phyloP scores from a whole-genome alignment of 345 rosid species.

The Reutealis trisperma region DNA sequence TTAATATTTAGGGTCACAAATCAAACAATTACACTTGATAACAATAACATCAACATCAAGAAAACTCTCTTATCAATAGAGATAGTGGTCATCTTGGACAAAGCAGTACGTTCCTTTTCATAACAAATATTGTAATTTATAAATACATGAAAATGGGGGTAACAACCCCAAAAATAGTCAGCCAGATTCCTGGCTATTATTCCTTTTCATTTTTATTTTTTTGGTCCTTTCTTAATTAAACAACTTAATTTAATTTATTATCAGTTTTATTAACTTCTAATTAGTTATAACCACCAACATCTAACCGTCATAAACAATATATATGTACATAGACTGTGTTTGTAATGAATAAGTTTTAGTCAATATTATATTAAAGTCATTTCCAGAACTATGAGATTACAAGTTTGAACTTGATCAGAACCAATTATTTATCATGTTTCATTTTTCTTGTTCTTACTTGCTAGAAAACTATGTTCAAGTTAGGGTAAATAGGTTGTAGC shows the following conservation, averaged over 20 bases:
- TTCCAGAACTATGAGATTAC: too few relatives aligned
- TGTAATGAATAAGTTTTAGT: too few relatives aligned
- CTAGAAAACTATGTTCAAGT: background rate
- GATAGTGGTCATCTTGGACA: conserved; percentile 20
- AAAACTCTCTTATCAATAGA: conserved; percentile 7
- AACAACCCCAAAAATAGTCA: background rate
- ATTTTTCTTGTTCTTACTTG: background rate
- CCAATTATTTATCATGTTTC: background rate
- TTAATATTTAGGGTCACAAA: conserved; percentile 1
- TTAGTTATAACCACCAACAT: too few relatives aligned
- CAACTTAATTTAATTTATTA: too few relatives aligned
- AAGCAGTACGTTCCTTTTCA: conserved; percentile 24
- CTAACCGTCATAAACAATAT: too few relatives aligned
- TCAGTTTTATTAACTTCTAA: too few relatives aligned
- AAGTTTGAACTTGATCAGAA: too few relatives aligned
- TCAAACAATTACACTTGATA: background rate
- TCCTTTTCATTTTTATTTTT: background rate
- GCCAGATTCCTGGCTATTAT: background rate
- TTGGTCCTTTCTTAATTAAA: background rate
- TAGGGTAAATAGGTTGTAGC: background rate
- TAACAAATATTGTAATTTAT: conserved; percentile 4
- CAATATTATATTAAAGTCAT: too few relatives aligned
- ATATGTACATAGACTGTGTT: too few relatives aligned
- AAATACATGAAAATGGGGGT: background rate
- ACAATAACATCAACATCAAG: conserved; percentile 24